These are phyloP conservation scores for Acanthamoeba sp. DNA, from an alignment of 208 protist species.

Conservation along the genomic window DNA sequence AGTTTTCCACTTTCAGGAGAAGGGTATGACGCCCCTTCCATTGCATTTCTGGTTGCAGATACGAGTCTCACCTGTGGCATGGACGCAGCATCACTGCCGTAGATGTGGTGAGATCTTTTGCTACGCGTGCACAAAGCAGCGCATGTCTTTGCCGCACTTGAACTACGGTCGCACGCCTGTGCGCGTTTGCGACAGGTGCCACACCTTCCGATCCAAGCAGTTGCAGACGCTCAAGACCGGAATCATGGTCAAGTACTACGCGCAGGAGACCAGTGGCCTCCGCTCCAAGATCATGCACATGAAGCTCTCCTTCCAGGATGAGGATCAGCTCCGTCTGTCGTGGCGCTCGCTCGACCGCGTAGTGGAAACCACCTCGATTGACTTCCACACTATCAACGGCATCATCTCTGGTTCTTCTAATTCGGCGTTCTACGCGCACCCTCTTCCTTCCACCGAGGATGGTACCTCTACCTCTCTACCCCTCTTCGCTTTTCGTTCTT, in stretches of 20 bases:
- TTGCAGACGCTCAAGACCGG: constrained; percentile 12
- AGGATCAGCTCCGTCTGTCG: neutral
- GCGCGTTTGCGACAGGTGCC: neutral
- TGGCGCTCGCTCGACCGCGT: constrained; percentile 38
- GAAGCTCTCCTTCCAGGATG: constrained; percentile 39
- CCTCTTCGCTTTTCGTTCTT: neutral
- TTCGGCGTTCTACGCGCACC: neutral
- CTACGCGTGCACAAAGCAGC: constrained; percentile 10
- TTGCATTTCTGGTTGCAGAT: no score
- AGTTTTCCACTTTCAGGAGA: neutral
- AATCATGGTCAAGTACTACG: constrained; percentile 51
- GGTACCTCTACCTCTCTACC: neutral
- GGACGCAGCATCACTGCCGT: constrained; percentile 13
- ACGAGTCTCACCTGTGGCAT: no score
- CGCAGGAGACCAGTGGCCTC: constrained; percentile 2
- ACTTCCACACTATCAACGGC: constrained; percentile 2
- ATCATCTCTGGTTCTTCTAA: neutral
- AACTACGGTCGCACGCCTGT: constrained; percentile 40
- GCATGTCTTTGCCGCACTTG: constrained; percentile 6
- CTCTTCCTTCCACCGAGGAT: neutral
- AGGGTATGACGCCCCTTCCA: no score
- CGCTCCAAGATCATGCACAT: constrained; percentile 59
- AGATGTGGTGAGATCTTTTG: constrained; percentile 44
- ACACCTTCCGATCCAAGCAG: neutral
- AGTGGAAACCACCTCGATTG: constrained; percentile 31